Evolutionary conservation across 257 asterid species (phyloP).

Genomic region (Thymus mandschuricus): DNA sequence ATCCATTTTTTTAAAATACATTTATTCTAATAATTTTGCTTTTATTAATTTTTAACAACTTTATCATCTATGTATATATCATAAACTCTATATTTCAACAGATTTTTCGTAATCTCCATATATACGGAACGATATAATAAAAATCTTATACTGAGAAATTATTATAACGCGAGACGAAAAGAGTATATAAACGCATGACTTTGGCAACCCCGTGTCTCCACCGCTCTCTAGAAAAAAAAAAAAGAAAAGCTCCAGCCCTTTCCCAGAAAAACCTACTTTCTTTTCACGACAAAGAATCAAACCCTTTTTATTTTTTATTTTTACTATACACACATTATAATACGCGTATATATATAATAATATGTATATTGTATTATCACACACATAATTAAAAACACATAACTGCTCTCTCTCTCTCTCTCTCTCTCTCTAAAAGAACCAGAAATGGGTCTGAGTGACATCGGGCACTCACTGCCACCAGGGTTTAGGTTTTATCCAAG

Average conservation of each 20-base stretch:
- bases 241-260: constrained; percentile 11
- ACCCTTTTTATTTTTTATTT: not conserved
- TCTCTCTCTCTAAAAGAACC: not conserved
- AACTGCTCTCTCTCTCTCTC: not conserved
- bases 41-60: too few species aligned
- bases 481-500: constrained; percentile 90
- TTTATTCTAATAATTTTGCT: too few species aligned
- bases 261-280: constrained; percentile 1
- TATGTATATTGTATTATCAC: not conserved
- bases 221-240: not conserved
- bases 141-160: too few species aligned
- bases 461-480: constrained; percentile 77
- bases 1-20: too few species aligned
- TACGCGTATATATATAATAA: not conserved
- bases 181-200: constrained; percentile 20
- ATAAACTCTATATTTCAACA: too few species aligned
- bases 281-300: constrained; percentile 6
- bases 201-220: constrained; percentile 24
- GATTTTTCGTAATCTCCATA: too few species aligned
- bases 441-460: constrained; percentile 65
- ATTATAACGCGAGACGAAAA: not conserved
- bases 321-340: not conserved
- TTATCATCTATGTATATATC: too few species aligned
- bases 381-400: not conserved
- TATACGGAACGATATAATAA: too few species aligned